A percentile compares a stretch with the other conserved stretches of the same genome.
These are phyloP conservation scores for Ephemerocybe angulata DNA, from an alignment of 768 basidiomycete species.

Conservation along the genomic window DNA sequence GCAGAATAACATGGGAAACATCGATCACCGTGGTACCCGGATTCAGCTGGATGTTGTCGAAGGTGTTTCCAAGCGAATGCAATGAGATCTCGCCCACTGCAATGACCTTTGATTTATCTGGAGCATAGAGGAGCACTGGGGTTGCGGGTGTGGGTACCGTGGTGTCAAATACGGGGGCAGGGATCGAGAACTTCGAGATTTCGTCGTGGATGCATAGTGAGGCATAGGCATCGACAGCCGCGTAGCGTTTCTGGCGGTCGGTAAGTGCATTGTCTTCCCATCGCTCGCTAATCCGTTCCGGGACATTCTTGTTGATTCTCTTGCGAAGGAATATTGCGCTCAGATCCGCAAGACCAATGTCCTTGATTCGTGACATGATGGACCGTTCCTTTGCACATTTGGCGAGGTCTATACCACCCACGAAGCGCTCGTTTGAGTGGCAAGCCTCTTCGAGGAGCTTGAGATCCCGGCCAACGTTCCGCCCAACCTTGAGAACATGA, in stretches of 20 bases:
- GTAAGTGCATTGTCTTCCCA: not conserved
- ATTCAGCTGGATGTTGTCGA: no score
- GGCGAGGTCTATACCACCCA: not conserved
- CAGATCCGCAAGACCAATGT: not conserved
- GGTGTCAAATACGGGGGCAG: no score
- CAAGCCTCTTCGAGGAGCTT: not conserved
- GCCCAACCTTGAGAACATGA: not conserved
- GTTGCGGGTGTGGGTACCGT: no score
- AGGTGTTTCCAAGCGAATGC: no score
- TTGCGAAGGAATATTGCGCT: not conserved
- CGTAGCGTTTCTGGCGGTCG: not conserved
- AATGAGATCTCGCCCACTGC: no score
- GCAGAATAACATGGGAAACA: no score
- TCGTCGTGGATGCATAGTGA: no score
- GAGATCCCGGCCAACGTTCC: not conserved
- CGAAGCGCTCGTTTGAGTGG: not conserved
- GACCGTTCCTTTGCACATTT: not conserved
- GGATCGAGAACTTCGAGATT: no score
- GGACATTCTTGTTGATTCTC: not conserved
- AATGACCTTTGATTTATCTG: no score
- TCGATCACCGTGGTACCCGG: no score
- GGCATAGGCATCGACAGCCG: not conserved
- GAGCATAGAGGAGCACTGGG: no score
- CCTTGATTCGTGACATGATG: not conserved
- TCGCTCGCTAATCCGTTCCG: not conserved